Conservation (phyloP, 129 eudicot species). For the Flaveria sonorensis region DNA sequence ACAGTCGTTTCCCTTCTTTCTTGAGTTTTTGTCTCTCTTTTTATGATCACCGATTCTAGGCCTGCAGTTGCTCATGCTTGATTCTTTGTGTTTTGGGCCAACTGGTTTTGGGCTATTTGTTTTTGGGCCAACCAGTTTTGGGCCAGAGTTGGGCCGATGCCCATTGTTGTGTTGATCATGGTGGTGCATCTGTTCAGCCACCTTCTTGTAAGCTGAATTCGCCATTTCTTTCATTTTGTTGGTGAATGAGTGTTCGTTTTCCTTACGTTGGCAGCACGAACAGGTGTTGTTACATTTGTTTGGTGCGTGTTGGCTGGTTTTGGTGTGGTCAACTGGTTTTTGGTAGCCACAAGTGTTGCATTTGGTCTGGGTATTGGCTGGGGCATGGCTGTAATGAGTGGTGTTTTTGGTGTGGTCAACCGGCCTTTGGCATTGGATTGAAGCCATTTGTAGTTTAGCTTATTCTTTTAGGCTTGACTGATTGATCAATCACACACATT, state of each 20-base stretch:
- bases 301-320: constrained; percentile 4
- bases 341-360: constrained; percentile 22
- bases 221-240: constrained; percentile 43
- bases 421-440: constrained; percentile 40
- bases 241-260: constrained; percentile 35
- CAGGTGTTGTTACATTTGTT: constrained; percentile 30
- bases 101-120: constrained; percentile 6
- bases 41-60: constrained; percentile 25
- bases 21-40: constrained; percentile 30
- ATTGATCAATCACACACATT: constrained; percentile 21
- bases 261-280: constrained; percentile 32
- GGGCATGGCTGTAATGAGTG: constrained; percentile 19
- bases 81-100: constrained; percentile 20
- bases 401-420: constrained; percentile 33
- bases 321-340: constrained; percentile 30
- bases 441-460: constrained; percentile 30
- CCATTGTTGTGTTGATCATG: constrained; percentile 31
- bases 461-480: neutral
- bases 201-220: constrained; percentile 37
- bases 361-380: constrained; percentile 32
- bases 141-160: constrained; percentile 19
- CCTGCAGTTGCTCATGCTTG: constrained; percentile 28
- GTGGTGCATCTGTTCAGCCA: constrained; percentile 44
- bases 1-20: constrained; percentile 33
- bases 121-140: constrained; percentile 10